phyloP scores from a whole-genome alignment of 225 moss, liverwort and hornwort genomes.

The Polytrichum commune region DNA sequence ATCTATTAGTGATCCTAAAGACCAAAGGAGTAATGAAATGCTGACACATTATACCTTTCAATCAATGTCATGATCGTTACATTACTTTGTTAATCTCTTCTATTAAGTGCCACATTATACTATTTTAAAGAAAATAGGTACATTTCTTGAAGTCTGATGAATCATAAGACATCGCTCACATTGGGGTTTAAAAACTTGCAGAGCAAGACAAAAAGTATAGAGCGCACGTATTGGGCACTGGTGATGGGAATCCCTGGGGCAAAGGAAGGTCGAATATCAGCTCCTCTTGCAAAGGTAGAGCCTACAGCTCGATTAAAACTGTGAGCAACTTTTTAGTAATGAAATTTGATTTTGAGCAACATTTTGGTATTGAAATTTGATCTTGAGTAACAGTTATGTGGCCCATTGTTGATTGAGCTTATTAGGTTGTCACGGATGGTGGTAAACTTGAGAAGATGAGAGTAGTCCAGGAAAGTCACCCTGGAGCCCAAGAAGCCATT shows the following conservation, averaged over 20 bases:
- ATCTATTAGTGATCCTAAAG: too few relatives aligned
- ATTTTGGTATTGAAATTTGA: background rate
- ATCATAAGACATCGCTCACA: too few relatives aligned
- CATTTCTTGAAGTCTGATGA: too few relatives aligned
- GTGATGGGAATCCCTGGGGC: conserved; percentile 77
- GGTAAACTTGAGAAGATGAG: conserved; percentile 82
- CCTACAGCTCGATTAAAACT: background rate
- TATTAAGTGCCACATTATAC: too few relatives aligned
- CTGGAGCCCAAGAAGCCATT: conserved; percentile 74
- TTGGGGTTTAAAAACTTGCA: conserved; percentile 6
- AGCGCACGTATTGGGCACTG: conserved; percentile 79
- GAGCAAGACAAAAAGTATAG: conserved; percentile 29
- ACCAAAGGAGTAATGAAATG: too few relatives aligned
- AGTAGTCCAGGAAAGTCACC: conserved; percentile 62
- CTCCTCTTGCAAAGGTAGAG: conserved; percentile 74
- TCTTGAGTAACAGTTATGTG: background rate
- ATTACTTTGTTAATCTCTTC: too few relatives aligned
- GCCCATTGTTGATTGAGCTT: background rate
- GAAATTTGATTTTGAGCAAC: background rate
- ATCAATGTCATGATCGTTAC: too few relatives aligned
- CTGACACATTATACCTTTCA: too few relatives aligned
- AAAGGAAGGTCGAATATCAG: conserved; percentile 69
- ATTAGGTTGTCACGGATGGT: conserved; percentile 68
- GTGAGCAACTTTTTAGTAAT: background rate
- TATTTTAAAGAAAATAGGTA: too few relatives aligned